Evolutionary conservation across 1,139 yeast genomes (phyloP).

Genomic region (Lizanozyma gosingica): DNA sequence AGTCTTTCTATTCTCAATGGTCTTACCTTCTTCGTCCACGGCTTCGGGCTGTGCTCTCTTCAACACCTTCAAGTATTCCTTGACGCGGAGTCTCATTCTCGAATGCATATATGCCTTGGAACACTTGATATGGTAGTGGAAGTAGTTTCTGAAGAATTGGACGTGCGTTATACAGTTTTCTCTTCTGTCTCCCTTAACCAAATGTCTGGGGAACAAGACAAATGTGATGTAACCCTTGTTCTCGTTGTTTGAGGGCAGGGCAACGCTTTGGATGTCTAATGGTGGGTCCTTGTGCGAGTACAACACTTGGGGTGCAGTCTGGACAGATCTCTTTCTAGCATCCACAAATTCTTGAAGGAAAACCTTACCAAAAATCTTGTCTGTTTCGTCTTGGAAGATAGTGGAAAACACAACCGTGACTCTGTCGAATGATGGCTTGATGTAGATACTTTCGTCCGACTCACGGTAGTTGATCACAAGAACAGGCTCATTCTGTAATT

Average conservation of each 20-base stretch:
- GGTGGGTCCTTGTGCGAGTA: constrained; percentile 92
- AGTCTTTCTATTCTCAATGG: constrained; percentile 62
- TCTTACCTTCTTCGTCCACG: constrained; percentile 57
- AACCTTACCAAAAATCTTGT: constrained; percentile 88
- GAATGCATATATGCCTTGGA: constrained; percentile 98
- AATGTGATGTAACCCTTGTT: constrained; percentile 69
- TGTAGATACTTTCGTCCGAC: constrained; percentile 73
- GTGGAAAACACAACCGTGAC: constrained; percentile 95
- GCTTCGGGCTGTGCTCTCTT: constrained; percentile 96
- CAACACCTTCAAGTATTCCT: constrained; percentile 87
- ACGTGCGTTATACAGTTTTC: constrained; percentile 84
- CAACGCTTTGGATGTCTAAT: constrained; percentile 55
- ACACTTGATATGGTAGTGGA: constrained; percentile 97
- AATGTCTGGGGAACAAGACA: constrained; percentile 69
- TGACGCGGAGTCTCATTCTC: constrained; percentile 93
- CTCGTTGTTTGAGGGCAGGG: constrained; percentile 33
- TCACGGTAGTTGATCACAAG: constrained; percentile 83
- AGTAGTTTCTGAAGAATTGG: constrained; percentile 87
- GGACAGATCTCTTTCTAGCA: constrained; percentile 92
- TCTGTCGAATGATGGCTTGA: constrained; percentile 90
- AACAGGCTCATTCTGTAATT: constrained; percentile 46
- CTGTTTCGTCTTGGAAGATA: constrained; percentile 93
- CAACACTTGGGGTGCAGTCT: constrained; percentile 96
- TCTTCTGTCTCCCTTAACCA: constrained; percentile 61
- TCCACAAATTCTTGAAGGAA: constrained; percentile 96